These are phyloP conservation scores for Urostyla sp. DNA, from an alignment of 73 alveolate species.

Conservation along the genomic window DNA sequence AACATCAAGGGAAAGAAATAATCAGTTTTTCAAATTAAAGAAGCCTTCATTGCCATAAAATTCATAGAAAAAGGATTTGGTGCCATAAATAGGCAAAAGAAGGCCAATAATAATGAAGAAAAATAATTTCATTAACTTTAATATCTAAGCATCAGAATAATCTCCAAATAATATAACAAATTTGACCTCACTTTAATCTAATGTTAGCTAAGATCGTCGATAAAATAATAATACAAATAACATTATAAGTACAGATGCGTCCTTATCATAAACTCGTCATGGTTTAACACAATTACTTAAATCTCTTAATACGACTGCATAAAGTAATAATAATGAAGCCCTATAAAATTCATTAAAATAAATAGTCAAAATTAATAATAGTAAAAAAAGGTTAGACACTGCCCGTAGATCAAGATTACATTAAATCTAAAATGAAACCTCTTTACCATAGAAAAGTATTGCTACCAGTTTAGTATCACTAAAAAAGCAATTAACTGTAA, in stretches of 20 bases:
- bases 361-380: constrained; percentile 28
- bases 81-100: constrained; percentile 55
- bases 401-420: constrained; percentile 40
- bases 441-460: background rate
- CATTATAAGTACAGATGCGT: constrained; percentile 16
- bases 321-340: constrained; percentile 16
- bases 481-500: constrained; percentile 5
- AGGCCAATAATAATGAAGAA: constrained; percentile 42
- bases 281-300: constrained; percentile 32
- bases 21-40: constrained; percentile 11
- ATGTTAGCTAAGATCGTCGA: background rate
- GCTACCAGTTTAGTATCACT: background rate
- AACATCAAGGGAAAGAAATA: constrained; percentile 22
- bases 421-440: background rate
- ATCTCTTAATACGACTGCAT: constrained; percentile 10
- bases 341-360: constrained; percentile 1
- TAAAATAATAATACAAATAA: constrained; percentile 14
- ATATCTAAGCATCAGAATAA: background rate
- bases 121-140: constrained; percentile 9
- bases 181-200: background rate
- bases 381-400: constrained; percentile 47
- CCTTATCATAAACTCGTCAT: constrained; percentile 24
- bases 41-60: background rate
- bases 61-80: background rate
- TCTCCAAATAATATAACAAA: background rate